Conservation (phyloP, 805 yeast species). For the Ogataea ramenticola region DNA sequence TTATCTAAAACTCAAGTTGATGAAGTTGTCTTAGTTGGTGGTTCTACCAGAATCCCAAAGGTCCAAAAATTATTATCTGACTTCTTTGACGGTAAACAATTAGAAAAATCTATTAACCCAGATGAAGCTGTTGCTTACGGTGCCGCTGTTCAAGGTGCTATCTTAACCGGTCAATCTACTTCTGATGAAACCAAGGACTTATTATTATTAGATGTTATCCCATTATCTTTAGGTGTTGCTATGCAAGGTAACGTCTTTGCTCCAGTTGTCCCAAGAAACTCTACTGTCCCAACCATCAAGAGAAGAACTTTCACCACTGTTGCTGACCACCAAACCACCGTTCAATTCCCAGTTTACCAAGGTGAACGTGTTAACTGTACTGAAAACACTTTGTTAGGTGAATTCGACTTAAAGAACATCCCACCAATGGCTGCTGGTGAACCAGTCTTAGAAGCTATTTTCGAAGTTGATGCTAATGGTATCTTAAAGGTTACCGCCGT, state of each 20-base stretch:
- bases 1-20: slow-evolving; percentile 77
- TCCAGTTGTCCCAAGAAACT: slow-evolving; percentile 98
- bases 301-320: slow-evolving; percentile 98
- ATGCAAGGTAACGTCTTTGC: slow-evolving; percentile 99
- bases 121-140: slow-evolving; percentile 89
- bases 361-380: slow-evolving; percentile 99
- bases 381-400: slow-evolving; percentile 97
- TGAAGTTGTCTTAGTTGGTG: slow-evolving; percentile 96
- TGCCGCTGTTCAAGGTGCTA: slow-evolving; percentile 87
- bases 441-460: slow-evolving; percentile 98
- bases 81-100: slow-evolving; percentile 94
- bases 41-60: slow-evolving; percentile 99
- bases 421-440: slow-evolving; percentile 99
- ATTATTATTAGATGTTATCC: slow-evolving; percentile 72
- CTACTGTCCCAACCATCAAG: slow-evolving; percentile 98
- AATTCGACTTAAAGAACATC: slow-evolving; percentile 95
- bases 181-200: slow-evolving; percentile 78
- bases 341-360: slow-evolving; percentile 98
- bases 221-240: slow-evolving; percentile 97
- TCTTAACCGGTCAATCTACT: slow-evolving; percentile 76
- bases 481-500: slow-evolving; percentile 98
- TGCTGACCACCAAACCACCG: slow-evolving; percentile 98
- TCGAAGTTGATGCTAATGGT: slow-evolving; percentile 99
- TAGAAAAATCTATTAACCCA: slow-evolving; percentile 95
- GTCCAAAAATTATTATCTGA: slow-evolving; percentile 90